Evolutionary conservation across 345 rosid genomes (phyloP), one percentile per base, ranked within the genome.

Genomic region (Aegle marmelos): DNA sequence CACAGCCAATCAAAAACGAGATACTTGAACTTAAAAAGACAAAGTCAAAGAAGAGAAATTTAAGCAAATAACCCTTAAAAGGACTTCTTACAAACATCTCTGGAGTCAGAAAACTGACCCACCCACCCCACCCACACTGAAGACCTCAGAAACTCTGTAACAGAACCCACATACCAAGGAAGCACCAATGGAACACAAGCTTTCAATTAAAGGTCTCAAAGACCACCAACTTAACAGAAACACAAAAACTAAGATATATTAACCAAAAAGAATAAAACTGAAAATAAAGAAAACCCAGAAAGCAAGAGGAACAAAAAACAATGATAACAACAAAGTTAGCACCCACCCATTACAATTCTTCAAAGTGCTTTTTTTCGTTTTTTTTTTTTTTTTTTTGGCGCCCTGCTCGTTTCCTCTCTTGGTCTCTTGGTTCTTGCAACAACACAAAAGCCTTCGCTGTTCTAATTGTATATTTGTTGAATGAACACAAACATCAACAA

Each of bases 311-410:
- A 78, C 66, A 41, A 67, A 67, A 76, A 54, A 30, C 25, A 25
- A 70, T 36, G 31, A 62, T 36, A 30, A 70, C 54, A 36, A 70
- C 54, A 10, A 61, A 75, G 27, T 48, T 68, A 71, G 71, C 36
- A 85, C 86, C 56, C 83, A 90, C 97, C 92, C 95, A 87, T 90
- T 82, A 73, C 39, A 72, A 79, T 62, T 83, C 70, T 75, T 54
- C 84, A 79, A 54, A 59, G 70, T 68, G 17, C 6, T 1, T 1
- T 37, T 37, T 37, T n/a, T n/a, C n/a, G 1, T 37, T 37, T 37
- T 37, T 2, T 14, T 39, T 39, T 39, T 33, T 33, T 33, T 2
- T n/a, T n/a, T n/a, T n/a, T n/a, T n/a, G n/a, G n/a, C n/a, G n/a
- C 36, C 5, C 5, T 33, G 5, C 37, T 34, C 7, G 5, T 45